Conservation (phyloP, 192 early-diverging fungal species). For the Coemansia javaensis region DNA sequence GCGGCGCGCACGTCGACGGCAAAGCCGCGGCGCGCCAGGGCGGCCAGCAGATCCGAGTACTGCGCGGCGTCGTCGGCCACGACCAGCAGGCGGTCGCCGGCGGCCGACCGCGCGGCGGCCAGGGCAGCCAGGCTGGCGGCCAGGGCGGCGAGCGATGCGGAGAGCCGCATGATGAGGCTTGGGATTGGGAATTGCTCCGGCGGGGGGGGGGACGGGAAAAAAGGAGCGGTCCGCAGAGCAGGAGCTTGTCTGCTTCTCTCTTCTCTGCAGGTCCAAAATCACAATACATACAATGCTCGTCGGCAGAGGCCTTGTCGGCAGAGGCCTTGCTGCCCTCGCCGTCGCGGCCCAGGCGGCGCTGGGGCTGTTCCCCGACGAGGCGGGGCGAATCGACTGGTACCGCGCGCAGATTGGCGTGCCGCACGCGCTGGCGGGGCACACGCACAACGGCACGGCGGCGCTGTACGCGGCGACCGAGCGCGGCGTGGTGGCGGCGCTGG, state of each 20-base stretch:
- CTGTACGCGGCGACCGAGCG: constrained; percentile 63
- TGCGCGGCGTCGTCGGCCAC: constrained; percentile 43
- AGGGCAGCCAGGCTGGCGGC: constrained; percentile 7
- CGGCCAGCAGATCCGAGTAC: constrained; percentile 52
- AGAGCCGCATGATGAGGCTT: constrained; percentile 16
- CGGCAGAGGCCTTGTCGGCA: constrained; percentile 7
- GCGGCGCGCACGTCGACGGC: constrained; percentile 55
- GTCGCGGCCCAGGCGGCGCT: constrained; percentile 6
- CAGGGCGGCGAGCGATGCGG: constrained; percentile 4
- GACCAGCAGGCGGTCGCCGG: constrained; percentile 64
- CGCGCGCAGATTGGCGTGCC: constrained; percentile 39
- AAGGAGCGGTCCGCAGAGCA: no score
- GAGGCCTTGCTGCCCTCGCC: constrained; percentile 14
- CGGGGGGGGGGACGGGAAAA: no score
- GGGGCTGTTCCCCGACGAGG: constrained; percentile 48
- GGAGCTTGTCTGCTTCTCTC: no score
- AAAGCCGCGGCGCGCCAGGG: constrained; percentile 50
- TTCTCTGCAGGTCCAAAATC: no score
- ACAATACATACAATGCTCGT: no score
- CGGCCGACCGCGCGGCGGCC: constrained; percentile 56
- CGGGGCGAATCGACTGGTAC: constrained; percentile 48
- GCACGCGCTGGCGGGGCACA: constrained; percentile 15
- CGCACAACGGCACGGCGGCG: constrained; percentile 24
- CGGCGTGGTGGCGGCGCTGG: constrained; percentile 70
- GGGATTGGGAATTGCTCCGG: no score